phyloP scores from a whole-genome alignment of 495 filamentous ascomycete species.

The Penicillium macrosclerotiorum region DNA sequence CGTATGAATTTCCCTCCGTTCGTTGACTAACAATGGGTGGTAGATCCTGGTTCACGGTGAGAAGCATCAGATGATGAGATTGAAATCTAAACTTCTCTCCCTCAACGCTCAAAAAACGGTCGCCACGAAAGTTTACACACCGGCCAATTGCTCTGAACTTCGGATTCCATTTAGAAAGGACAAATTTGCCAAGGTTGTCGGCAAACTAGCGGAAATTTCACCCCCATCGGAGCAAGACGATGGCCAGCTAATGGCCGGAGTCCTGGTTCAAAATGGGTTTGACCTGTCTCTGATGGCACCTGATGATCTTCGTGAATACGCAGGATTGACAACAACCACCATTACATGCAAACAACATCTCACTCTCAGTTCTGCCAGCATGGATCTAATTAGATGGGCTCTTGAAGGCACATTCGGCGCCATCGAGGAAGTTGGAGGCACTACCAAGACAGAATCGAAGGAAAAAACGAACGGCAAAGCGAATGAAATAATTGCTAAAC shows the following conservation, averaged over 20 bases:
- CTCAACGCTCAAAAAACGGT: conserved; percentile 76
- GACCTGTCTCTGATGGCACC: conserved; percentile 95
- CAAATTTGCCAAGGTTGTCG: conserved; percentile 94
- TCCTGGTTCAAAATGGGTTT: conserved; percentile 95
- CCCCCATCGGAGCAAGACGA: conserved; percentile 56
- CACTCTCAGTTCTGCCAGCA: conserved; percentile 79
- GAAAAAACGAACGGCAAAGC: conserved; percentile 23
- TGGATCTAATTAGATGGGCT: conserved; percentile 90
- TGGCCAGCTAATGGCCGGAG: conserved; percentile 70
- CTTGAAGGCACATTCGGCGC: conserved; percentile 90
- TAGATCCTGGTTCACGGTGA: conserved; percentile 96
- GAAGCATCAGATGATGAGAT: conserved; percentile 95
- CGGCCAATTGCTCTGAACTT: conserved; percentile 93
- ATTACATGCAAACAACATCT: conserved; percentile 88
- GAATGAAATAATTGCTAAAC: conserved; percentile 36
- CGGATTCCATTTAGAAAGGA: conserved; percentile 93
- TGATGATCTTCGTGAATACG: conserved; percentile 92
- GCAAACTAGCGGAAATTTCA: conserved; percentile 79
- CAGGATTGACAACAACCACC: conserved; percentile 88
- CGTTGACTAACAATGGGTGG: neutral
- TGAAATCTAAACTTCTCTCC: conserved; percentile 91
- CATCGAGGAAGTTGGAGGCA: conserved; percentile 62
- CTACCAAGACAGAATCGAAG: conserved; percentile 39
- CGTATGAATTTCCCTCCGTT: neutral
- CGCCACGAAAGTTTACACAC: conserved; percentile 87